Evolutionary conservation across 139 green algal species (phyloP).

Genomic region (Eudorina sp.): DNA sequence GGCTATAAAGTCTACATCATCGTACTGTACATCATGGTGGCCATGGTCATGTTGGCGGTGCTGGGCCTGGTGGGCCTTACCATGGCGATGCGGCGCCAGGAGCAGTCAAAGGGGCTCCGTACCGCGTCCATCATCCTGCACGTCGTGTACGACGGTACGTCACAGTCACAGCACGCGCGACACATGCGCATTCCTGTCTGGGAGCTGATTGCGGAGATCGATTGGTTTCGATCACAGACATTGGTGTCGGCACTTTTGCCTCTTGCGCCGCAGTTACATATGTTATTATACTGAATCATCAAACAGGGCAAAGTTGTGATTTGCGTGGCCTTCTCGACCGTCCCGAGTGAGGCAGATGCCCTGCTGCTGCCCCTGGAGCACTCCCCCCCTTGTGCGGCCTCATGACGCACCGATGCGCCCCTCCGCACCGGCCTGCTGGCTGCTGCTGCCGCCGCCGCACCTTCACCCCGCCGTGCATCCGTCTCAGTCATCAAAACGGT

Average conservation of each 20-base stretch:
- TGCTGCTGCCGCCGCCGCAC: no score
- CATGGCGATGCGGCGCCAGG: slow-evolving; percentile 35
- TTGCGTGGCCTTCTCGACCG: no score
- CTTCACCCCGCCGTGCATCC: no score
- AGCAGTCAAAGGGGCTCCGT: slow-evolving; percentile 33
- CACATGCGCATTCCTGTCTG: not conserved
- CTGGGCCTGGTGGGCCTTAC: slow-evolving; percentile 17
- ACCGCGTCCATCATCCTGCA: slow-evolving; percentile 2
- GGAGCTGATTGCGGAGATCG: not conserved
- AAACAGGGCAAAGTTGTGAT: not conserved
- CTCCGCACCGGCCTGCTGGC: no score
- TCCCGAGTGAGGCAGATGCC: no score
- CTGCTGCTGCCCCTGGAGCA: no score
- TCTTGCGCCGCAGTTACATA: not conserved
- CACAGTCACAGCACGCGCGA: not conserved
- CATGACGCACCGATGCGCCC: no score
- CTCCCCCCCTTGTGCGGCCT: no score
- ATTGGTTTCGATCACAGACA: no score
- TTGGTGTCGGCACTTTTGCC: not conserved
- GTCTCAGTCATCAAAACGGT: no score
- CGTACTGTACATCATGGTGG: slow-evolving; percentile 50
- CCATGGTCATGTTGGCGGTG: not conserved
- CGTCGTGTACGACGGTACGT: slow-evolving; percentile 18
- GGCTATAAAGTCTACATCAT: slow-evolving; percentile 27
- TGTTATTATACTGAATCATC: not conserved